These are phyloP conservation scores for Microbotryum silenes-acaulis DNA, from an alignment of 1,284 basidiomycete genomes.

Conservation along the genomic window DNA sequence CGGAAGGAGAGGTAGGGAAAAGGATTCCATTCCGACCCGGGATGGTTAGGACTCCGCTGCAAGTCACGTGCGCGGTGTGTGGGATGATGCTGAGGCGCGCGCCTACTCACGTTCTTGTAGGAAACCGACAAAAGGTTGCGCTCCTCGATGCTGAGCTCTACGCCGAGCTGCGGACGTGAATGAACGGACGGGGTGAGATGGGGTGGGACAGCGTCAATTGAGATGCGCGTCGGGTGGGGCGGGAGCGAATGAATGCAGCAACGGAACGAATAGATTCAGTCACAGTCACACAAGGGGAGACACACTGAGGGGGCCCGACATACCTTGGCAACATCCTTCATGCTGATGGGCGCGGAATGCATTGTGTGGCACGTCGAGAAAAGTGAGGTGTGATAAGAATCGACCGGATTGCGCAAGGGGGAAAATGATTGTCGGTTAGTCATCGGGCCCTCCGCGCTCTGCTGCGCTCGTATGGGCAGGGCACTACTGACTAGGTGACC, in stretches of 20 bases:
- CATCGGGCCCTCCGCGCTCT: background rate
- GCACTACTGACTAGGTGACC: constrained; percentile 7
- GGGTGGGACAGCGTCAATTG: background rate
- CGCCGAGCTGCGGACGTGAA: constrained; percentile 28
- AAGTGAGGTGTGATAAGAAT: constrained; percentile 18
- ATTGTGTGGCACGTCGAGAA: background rate
- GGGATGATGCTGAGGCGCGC: background rate
- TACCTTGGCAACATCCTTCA: constrained; percentile 34
- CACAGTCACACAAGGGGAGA: background rate
- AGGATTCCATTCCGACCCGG: background rate
- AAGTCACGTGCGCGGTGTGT: too few relatives aligned
- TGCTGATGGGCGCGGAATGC: constrained; percentile 6
- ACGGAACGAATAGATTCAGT: background rate
- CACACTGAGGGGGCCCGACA: background rate
- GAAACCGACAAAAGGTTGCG: constrained; percentile 97
- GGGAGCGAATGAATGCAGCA: background rate
- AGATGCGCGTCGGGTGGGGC: background rate
- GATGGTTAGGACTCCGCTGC: constrained; percentile 27
- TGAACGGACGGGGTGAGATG: too few relatives aligned
- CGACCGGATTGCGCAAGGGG: background rate
- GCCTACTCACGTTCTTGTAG: constrained; percentile 85
- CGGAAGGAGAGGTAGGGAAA: background rate
- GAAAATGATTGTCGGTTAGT: background rate
- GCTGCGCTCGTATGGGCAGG: constrained; percentile 1
- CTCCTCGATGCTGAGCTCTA: constrained; percentile 95